Conservation (phyloP, 805 yeast species). For the Kazachstania psychrophila region DNA sequence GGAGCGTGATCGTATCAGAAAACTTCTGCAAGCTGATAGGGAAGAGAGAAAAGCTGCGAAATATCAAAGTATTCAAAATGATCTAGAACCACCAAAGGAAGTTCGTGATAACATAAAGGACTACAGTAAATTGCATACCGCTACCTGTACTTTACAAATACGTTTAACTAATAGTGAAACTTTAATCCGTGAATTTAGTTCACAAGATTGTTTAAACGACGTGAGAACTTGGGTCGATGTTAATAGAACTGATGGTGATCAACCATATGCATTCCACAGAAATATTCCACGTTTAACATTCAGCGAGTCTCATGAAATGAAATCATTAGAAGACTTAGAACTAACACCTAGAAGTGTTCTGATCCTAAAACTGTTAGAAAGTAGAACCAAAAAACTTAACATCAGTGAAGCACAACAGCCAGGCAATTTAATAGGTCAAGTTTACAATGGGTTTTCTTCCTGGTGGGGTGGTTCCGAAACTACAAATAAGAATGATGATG, state of each 20-base stretch:
- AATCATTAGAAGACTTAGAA: conserved; percentile 43
- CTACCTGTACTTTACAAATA: conserved; percentile 41
- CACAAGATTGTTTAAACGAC: conserved; percentile 38
- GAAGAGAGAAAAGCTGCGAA: conserved; percentile 12
- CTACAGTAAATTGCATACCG: conserved; percentile 16
- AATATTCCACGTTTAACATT: conserved; percentile 56
- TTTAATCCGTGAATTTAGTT: conserved; percentile 41
- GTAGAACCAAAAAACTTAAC: conserved; percentile 16
- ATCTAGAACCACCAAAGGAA: conserved; percentile 6
- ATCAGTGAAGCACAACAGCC: conserved; percentile 23
- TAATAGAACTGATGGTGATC: conserved; percentile 40
- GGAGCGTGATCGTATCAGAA: conserved; percentile 49
- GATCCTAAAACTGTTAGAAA: conserved; percentile 53
- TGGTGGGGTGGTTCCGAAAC: conserved; percentile 22
- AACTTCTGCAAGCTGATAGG: conserved; percentile 31
- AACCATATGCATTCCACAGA: conserved; percentile 40
- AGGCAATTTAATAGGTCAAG: conserved; percentile 28
- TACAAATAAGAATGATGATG: neutral
- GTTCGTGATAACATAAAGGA: conserved; percentile 26
- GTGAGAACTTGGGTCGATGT: conserved; percentile 57
- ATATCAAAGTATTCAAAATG: neutral
- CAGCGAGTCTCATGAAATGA: conserved; percentile 50
- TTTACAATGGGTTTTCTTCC: conserved; percentile 28
- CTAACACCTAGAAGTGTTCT: conserved; percentile 67
- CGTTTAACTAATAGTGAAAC: conserved; percentile 61